Evolutionary conservation across 371 early-diverging fungal genomes (phyloP), one percentile per base, ranked within the genome.

Genomic region (Apophysomyces trapeziformis): DNA sequence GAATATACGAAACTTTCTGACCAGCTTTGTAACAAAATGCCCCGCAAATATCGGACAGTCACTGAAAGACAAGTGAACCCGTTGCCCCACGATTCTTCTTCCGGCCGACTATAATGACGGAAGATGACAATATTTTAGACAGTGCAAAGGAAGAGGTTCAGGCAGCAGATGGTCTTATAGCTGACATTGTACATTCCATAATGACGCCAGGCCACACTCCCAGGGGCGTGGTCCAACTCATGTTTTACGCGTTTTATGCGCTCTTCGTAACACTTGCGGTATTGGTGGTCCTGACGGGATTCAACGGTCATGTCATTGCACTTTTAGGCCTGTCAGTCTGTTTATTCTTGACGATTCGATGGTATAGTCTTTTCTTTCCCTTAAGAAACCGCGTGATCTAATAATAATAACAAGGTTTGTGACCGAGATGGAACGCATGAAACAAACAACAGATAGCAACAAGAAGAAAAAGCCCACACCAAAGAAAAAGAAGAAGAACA

Each of bases 131-230:
- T 2, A 4, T 47, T 16, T 47, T 16, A 16, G 18, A 11, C 11
- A 21, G 7, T 9, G 18, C 54, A 21, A 50, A 21, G n/a, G 60
- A 26, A n/a, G 39, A 75, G 58, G 9, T 21, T 4, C 54, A 50
- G 8, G 7, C 4, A 21, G 9, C 54, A 16, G 69, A 66, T 46
- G 80, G 80, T 0, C 37, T 83, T 13, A 61, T 65, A 12, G 66
- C 63, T 8, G 84, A 83, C 38, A 67, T 83, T 58, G 65, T 79
- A 5, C 65, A 76, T 32, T 87, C 87, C 0, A 76, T 89, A 56
- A 82, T 89, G 80, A 84, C 83, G 14, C 87, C 89, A 7, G 88
- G 89, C 0, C 77, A 87, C 68, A 89, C 84, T 21, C 77, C 84
- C 32, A 69, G 57, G 0, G 78, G 84, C 3, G 86, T 89, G 8